Conservation (phyloP, 2,329 filamentous ascomycete genomes). For the Trichoderma simmonsii region DNA sequence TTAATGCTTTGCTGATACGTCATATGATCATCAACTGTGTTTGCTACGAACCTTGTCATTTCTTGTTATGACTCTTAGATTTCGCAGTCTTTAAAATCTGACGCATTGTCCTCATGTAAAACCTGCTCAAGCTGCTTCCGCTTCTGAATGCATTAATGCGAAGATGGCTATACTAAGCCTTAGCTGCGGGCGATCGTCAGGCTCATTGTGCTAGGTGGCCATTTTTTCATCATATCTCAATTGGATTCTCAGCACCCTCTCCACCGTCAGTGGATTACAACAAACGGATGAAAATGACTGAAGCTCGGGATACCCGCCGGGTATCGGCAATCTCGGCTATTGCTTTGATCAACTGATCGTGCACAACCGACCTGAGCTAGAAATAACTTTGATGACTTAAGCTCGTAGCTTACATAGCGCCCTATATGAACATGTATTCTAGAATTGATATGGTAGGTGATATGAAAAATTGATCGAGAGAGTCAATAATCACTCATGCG, state of each 20-base stretch:
- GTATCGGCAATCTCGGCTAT: neutral
- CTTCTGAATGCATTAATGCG: neutral
- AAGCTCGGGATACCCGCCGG: neutral
- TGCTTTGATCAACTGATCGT: neutral
- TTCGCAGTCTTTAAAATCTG: neutral
- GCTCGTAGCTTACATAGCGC: neutral
- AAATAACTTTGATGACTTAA: neutral
- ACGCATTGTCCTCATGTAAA: neutral
- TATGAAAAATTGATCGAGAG: neutral
- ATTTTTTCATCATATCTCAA: neutral
- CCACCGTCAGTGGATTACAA: neutral
- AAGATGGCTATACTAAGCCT: neutral
- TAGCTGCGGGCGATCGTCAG: neutral
- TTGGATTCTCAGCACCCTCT: neutral
- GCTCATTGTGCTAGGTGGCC: neutral
- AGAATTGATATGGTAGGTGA: neutral
- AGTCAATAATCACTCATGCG: neutral
- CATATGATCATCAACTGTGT: neutral
- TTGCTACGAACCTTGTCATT: neutral
- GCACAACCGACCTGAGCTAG: neutral
- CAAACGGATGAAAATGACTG: neutral
- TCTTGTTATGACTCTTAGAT: neutral
- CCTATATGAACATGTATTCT: neutral
- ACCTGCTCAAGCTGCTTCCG: neutral
- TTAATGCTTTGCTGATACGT: neutral